Percentiles rank a stretch among this genome's conserved stretches.
phyloP scores from a whole-genome alignment of 257 asterid species.

The Nicotiana attenuata region DNA sequence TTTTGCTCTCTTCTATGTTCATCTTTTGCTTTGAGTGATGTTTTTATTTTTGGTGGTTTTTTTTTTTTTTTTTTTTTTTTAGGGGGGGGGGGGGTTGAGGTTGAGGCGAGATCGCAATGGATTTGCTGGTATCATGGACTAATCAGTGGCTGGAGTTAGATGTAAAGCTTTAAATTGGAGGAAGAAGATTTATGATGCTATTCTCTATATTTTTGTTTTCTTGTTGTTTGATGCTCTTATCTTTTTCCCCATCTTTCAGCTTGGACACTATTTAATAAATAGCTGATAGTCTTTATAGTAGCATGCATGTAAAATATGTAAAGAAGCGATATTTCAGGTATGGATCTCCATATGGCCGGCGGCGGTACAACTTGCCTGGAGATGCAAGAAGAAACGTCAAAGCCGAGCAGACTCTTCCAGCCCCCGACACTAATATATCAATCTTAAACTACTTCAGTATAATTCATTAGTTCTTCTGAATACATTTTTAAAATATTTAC shows the following conservation, averaged over 20 bases:
- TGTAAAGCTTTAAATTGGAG: too few species aligned
- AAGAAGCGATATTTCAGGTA: constrained; percentile 31
- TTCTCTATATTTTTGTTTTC: background rate
- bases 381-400: constrained; percentile 60
- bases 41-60: background rate
- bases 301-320: too few species aligned
- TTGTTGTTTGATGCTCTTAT: background rate
- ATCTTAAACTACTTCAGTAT: background rate
- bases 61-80: too few species aligned
- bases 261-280: background rate
- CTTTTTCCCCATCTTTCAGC: background rate
- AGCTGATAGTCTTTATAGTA: background rate
- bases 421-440: constrained; percentile 17
- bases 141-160: too few species aligned
- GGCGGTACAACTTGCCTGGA: constrained; percentile 81
- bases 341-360: constrained; percentile 76
- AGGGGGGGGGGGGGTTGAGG: background rate
- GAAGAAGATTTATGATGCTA: background rate
- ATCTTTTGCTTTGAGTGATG: background rate
- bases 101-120: background rate
- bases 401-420: constrained; percentile 38
- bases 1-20: background rate
- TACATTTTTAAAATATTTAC: background rate
- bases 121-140: background rate
- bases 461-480: background rate